Conservation (phyloP, 164 flowering plant species). For the Pachysandra terminalis region DNA sequence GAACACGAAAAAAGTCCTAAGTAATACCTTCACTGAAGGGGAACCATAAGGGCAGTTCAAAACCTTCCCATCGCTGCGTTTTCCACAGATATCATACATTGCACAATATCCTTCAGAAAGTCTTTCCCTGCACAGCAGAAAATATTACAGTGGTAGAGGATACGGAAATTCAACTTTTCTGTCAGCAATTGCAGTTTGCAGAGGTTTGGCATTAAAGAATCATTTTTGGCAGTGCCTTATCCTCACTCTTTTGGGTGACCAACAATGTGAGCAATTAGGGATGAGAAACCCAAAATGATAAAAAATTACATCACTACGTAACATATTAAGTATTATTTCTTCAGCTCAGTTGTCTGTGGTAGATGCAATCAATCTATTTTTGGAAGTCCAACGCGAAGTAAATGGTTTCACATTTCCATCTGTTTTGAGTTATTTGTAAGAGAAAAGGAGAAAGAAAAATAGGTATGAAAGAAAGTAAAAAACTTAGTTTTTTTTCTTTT, state of each 20-base stretch:
- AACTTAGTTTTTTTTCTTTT: no score
- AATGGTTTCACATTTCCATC: no score
- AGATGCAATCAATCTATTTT: background rate
- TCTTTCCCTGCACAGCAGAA: conserved; percentile 38
- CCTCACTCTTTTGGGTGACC: no score
- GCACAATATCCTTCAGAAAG: conserved; percentile 80
- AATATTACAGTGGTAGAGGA: background rate
- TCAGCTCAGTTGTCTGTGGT: background rate
- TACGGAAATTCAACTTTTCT: background rate
- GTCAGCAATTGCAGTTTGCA: background rate
- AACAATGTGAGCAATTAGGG: background rate
- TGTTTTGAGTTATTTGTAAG: no score
- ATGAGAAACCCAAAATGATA: background rate
- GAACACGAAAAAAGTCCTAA: background rate
- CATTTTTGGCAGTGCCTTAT: background rate
- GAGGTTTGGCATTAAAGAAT: background rate
- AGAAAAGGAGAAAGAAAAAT: no score
- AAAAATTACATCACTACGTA: background rate
- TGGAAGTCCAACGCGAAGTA: no score
- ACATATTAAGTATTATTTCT: background rate
- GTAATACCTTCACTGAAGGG: conserved; percentile 80
- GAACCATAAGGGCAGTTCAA: conserved; percentile 76
- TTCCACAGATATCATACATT: conserved; percentile 90
- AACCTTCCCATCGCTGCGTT: conserved; percentile 77
- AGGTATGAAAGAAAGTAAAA: no score